Percentiles rank a stretch among this genome's conserved stretches.
Evolutionary conservation across 148 eudicot species (phyloP).

Genomic region (Fallopia convolvulus): DNA sequence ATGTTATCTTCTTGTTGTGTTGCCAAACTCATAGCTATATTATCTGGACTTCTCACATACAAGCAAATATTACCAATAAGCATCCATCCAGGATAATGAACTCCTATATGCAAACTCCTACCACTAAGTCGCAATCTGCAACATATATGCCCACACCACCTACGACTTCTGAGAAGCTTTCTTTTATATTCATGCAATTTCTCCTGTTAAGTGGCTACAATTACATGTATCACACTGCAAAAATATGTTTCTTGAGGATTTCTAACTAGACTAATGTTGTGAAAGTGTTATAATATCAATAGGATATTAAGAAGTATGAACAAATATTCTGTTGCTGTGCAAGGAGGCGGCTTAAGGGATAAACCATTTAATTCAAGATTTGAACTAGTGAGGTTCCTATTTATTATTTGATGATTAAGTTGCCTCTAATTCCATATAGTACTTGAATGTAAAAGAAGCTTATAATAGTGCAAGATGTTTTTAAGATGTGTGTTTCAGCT

Average conservation of each 20-base stretch:
- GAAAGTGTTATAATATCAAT: neutral
- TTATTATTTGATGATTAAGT: neutral
- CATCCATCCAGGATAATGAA: neutral
- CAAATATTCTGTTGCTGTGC: no score
- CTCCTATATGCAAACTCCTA: neutral
- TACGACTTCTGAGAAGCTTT: neutral
- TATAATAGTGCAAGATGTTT: neutral
- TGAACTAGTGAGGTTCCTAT: neutral
- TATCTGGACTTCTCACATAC: no score
- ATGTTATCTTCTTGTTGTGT: no score
- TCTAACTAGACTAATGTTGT: neutral
- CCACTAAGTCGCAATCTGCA: neutral
- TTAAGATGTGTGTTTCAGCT: neutral
- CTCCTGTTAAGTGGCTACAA: neutral
- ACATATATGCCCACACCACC: neutral
- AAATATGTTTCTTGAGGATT: neutral
- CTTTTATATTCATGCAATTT: neutral
- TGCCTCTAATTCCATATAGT: neutral
- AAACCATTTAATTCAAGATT: neutral
- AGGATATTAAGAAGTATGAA: neutral
- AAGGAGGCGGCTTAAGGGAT: no score
- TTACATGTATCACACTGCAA: neutral
- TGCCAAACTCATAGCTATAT: no score
- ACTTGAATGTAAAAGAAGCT: neutral
- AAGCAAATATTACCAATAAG: no score